Evolutionary conservation across 2,329 filamentous ascomycete genomes (phyloP), one percentile per base, ranked within the genome.

Genomic region (Stachybotrys elegans): DNA sequence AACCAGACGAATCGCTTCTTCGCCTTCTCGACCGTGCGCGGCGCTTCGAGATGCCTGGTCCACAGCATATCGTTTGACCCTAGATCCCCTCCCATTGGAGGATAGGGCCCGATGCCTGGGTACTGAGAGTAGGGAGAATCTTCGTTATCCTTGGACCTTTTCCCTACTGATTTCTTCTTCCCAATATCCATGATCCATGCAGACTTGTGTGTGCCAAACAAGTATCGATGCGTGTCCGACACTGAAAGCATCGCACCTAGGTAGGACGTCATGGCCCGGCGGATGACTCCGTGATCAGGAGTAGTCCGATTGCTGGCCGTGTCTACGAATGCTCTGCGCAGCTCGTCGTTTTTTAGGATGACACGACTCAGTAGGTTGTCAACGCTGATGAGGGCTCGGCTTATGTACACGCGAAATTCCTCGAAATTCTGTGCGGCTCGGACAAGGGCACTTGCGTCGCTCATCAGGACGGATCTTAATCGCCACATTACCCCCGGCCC

Each of bases 1-100:
- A 29, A 20, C 40, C 22, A 29, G 22, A 42, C 16, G 17, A 42
- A 31, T 16, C 40, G 40, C 20, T 42, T 42, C 40, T 42, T 42
- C 13, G 40, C 40, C 5, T 31, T 13, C 16, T 2, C 17, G 12
- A 22, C 22, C 6, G 14, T 32, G 20, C 40, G 40, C 12, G 25
- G 8, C 14, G 9, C 25, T 29, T 29, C 25, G 14, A 29, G 25
- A 29, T 29, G 25, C 14, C 25, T 29, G 9, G 9, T 14, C 25
- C 25, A 29, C 14, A 29, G 8, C 14, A 29, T 14, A 8, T 14
- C 14, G 25, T 29, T 29, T 29, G 8, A 8, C 9, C 25, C 25
- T 29, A 29, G 25, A 29, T 8, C 8, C 8, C 25, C 25, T 29
- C 25, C 14, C 8, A 14, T 9, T 29, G 25, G 25, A 29, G 8